Conservation (phyloP, 1,139 yeast species). For the Dujonia santamariae region DNA sequence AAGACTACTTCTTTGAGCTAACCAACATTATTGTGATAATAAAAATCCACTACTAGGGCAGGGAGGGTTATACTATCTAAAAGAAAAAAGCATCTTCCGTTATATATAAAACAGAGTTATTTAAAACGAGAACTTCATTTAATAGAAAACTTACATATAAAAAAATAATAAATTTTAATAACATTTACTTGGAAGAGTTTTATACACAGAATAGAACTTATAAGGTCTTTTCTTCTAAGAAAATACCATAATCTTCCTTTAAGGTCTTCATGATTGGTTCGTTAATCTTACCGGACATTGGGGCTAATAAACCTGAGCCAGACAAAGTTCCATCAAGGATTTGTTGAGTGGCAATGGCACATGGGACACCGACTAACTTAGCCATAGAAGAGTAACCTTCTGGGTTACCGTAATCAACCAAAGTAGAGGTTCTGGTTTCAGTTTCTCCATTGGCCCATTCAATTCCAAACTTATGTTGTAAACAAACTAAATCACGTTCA, state of each 20-base stretch:
- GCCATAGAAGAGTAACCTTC: slow-evolving; percentile 98
- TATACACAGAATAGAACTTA: slow-evolving; percentile 8
- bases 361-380: slow-evolving; percentile 95
- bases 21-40: too few relatives aligned
- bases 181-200: too few relatives aligned
- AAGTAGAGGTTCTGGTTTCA: slow-evolving; percentile 92
- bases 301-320: slow-evolving; percentile 82
- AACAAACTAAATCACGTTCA: slow-evolving; percentile 91
- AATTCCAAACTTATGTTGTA: slow-evolving; percentile 97
- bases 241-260: slow-evolving; percentile 87
- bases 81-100: too few relatives aligned
- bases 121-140: not conserved
- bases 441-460: slow-evolving; percentile 92
- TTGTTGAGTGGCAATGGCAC: slow-evolving; percentile 91
- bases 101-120: too few relatives aligned
- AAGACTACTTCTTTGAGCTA: too few relatives aligned
- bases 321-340: slow-evolving; percentile 77
- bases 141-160: not conserved
- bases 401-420: slow-evolving; percentile 91
- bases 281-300: slow-evolving; percentile 86
- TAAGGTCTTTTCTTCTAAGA: slow-evolving; percentile 80
- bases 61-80: too few relatives aligned
- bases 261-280: slow-evolving; percentile 87
- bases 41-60: too few relatives aligned
- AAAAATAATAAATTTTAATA: not conserved